Evolutionary conservation across 169 alveolate genomes (phyloP).

Genomic region (Cryptosporidium muris): DNA sequence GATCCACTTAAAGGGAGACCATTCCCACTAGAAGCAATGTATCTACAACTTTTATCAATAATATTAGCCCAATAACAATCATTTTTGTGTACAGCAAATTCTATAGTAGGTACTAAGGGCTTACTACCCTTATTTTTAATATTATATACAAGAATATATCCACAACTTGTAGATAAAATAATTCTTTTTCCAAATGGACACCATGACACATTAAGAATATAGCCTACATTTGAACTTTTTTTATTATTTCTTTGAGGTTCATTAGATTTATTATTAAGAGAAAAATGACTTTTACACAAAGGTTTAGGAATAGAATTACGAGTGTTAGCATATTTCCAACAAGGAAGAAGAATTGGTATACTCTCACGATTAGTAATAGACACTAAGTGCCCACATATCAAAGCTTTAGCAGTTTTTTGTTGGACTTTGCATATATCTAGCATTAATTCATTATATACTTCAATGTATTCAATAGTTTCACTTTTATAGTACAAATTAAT

Average conservation of each 20-base stretch:
- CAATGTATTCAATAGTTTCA: too few relatives aligned
- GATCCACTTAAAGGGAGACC: constrained; percentile 7
- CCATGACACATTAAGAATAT: constrained; percentile 46
- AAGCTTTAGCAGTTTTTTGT: constrained; percentile 27
- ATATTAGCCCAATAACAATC: constrained; percentile 39
- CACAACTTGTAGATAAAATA: constrained; percentile 39
- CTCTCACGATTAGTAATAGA: constrained; percentile 3
- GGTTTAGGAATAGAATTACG: constrained; percentile 17
- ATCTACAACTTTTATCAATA: constrained; percentile 53
- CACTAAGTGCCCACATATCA: constrained; percentile 47
- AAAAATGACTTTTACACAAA: too few relatives aligned
- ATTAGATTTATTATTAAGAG: background rate
- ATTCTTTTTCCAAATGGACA: constrained; percentile 35
- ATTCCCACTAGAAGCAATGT: constrained; percentile 23
- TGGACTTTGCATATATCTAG: background rate
- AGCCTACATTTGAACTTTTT: constrained; percentile 11
- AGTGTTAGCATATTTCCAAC: constrained; percentile 44
- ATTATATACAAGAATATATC: constrained; percentile 38
- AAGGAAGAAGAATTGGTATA: constrained; percentile 29
- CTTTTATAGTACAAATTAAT: too few relatives aligned
- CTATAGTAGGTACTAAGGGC: constrained; percentile 32
- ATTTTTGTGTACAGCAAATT: constrained; percentile 20
- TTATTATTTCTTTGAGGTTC: background rate
- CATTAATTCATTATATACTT: too few relatives aligned
- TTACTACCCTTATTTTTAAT: background rate